Evolutionary conservation across 192 early-diverging fungal genomes (phyloP).

Genomic region (Linnemannia elongata): DNA sequence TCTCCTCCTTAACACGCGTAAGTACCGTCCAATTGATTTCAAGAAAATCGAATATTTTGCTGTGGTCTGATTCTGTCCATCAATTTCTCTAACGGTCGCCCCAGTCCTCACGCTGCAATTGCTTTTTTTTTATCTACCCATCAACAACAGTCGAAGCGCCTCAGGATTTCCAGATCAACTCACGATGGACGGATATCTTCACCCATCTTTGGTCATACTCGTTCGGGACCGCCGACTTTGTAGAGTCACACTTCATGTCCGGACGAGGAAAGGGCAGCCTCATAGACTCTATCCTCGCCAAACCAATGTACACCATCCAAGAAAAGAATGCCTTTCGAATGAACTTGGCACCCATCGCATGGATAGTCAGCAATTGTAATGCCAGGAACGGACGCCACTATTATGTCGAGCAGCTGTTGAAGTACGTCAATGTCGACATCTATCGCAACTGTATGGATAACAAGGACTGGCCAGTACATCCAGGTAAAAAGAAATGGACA

Average conservation of each 20-base stretch:
- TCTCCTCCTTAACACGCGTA: slow-evolving; percentile 9
- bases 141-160: slow-evolving; percentile 21
- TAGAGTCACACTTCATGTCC: slow-evolving; percentile 6
- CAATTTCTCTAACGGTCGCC: too few relatives aligned
- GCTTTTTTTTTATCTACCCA: not conserved
- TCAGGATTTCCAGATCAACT: slow-evolving; percentile 1
- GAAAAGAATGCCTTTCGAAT: slow-evolving; percentile 19
- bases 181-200: slow-evolving; percentile 19
- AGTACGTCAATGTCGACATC: slow-evolving; percentile 42
- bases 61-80: too few relatives aligned
- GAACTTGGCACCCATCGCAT: slow-evolving; percentile 43
- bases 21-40: too few relatives aligned
- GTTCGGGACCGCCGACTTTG: slow-evolving; percentile 25
- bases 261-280: slow-evolving; percentile 4
- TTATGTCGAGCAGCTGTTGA: slow-evolving; percentile 48
- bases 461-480: slow-evolving; percentile 31
- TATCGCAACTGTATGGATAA: slow-evolving; percentile 51
- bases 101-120: too few relatives aligned
- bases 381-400: slow-evolving; percentile 30
- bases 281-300: not conserved
- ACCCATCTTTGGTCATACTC: slow-evolving; percentile 27
- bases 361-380: slow-evolving; percentile 43
- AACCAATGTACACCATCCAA: slow-evolving; percentile 5
- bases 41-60: too few relatives aligned
- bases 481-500: not conserved